A percentile compares a stretch with the other conserved stretches of the same genome.
Conservation (phyloP, 2,329 filamentous ascomycete species). For the Fusarium foetens region DNA sequence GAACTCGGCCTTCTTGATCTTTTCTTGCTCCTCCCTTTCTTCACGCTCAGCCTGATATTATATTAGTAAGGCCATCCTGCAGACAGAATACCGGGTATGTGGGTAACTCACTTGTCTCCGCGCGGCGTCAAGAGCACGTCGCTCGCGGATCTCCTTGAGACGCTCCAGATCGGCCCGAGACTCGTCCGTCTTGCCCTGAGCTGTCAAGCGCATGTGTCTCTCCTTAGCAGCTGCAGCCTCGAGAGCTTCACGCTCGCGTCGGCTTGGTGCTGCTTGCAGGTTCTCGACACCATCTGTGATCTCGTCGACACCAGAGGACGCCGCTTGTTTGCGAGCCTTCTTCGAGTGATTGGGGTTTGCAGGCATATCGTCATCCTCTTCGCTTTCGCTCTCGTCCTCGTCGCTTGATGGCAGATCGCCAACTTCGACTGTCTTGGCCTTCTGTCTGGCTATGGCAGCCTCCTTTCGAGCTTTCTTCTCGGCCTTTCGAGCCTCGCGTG, state of each 20-base stretch:
- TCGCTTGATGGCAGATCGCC: constrained; percentile 86
- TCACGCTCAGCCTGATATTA: constrained; percentile 65
- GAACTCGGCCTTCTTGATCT: constrained; percentile 60
- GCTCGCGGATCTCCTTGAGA: constrained; percentile 82
- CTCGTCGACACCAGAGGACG: constrained; percentile 57
- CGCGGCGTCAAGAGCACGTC: constrained; percentile 83
- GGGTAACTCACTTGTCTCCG: constrained; percentile 74
- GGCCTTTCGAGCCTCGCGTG: constrained; percentile 87
- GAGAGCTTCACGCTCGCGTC: constrained; percentile 75
- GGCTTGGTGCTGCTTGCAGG: constrained; percentile 57
- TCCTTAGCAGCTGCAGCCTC: constrained; percentile 91
- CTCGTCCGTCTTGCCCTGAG: constrained; percentile 96
- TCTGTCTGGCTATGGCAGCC: constrained; percentile 82
- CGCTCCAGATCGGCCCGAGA: constrained; percentile 89
- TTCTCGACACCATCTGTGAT: constrained; percentile 67
- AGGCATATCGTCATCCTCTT: constrained; percentile 73
- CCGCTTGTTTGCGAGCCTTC: constrained; percentile 70
- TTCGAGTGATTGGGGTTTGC: constrained; percentile 94
- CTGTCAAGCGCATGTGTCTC: constrained; percentile 89
- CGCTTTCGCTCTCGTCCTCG: constrained; percentile 70
- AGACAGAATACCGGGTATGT: too few species aligned
- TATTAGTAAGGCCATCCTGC: constrained; percentile 32
- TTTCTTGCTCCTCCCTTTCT: constrained; percentile 64
- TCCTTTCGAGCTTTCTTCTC: constrained; percentile 91
- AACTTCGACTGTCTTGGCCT: constrained; percentile 76